Conservation (phyloP, 2,329 filamentous ascomycete genomes). For the Epicoccum sorghinum region DNA sequence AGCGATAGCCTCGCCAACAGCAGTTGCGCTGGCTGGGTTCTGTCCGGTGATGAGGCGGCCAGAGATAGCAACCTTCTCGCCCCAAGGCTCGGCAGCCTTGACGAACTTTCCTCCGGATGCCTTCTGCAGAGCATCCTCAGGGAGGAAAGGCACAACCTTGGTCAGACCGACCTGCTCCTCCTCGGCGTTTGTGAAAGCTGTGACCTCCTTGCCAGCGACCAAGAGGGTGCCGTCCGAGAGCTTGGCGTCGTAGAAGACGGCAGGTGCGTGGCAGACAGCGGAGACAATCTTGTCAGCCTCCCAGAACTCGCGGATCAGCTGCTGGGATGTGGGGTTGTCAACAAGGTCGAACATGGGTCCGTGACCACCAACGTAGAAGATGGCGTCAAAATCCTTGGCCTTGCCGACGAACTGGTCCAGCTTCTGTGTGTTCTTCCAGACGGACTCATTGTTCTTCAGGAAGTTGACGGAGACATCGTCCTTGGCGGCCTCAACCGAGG, state of each 20-base stretch:
- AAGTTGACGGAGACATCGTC: conserved; percentile 53
- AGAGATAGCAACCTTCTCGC: conserved; percentile 51
- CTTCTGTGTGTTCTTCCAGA: conserved; percentile 69
- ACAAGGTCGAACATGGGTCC: conserved; percentile 72
- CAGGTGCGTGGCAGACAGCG: conserved; percentile 73
- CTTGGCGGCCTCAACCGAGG: conserved; percentile 50
- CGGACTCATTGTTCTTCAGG: conserved; percentile 58
- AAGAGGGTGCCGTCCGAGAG: conserved; percentile 58
- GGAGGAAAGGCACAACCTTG: conserved; percentile 63
- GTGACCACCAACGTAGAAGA: conserved; percentile 66
- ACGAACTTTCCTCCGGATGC: conserved; percentile 61
- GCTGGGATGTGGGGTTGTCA: conserved; percentile 61
- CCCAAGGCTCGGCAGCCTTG: conserved; percentile 60
- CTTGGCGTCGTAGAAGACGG: conserved; percentile 65
- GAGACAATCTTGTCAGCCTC: conserved; percentile 66
- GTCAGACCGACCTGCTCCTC: conserved; percentile 55
- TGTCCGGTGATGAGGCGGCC: conserved; percentile 55
- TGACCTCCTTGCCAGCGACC: conserved; percentile 63
- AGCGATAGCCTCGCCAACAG: conserved; percentile 52
- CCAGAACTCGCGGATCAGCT: conserved; percentile 68
- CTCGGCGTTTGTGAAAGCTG: conserved; percentile 65
- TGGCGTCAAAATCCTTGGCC: conserved; percentile 65
- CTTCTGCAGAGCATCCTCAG: conserved; percentile 61
- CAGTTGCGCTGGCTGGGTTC: conserved; percentile 54
- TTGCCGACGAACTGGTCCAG: conserved; percentile 63